phyloP scores from a whole-genome alignment of 192 early-diverging fungal genomes.

The Entophlyctis luteolus region DNA sequence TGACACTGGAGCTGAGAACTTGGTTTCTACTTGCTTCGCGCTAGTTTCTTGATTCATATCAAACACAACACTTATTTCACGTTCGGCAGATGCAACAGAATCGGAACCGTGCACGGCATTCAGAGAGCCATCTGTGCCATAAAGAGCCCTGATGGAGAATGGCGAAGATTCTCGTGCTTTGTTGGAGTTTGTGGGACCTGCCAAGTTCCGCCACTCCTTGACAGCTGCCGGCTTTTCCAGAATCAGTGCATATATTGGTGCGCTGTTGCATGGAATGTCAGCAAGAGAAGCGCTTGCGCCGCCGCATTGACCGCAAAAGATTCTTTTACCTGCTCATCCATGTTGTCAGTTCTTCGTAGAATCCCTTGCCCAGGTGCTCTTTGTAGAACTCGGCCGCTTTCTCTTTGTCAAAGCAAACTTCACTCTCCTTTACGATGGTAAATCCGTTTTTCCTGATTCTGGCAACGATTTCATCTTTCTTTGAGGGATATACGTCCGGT shows the following conservation, averaged over 20 bases:
- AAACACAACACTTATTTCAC: not conserved
- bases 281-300: not conserved
- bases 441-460: slow-evolving; percentile 40
- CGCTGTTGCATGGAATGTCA: slow-evolving; percentile 23
- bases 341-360: slow-evolving; percentile 37
- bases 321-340: slow-evolving; percentile 55
- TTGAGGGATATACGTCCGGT: slow-evolving; percentile 49
- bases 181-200: slow-evolving; percentile 54
- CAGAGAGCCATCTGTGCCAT: slow-evolving; percentile 52
- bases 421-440: slow-evolving; percentile 46
- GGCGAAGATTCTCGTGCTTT: slow-evolving; percentile 50
- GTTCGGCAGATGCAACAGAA: slow-evolving; percentile 21
- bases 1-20: too few relatives aligned
- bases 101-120: slow-evolving; percentile 64
- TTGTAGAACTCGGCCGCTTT: slow-evolving; percentile 43
- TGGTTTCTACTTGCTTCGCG: not conserved
- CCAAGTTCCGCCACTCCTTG: slow-evolving; percentile 26
- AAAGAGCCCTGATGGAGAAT: slow-evolving; percentile 48
- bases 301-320: slow-evolving; percentile 26
- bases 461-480: slow-evolving; percentile 46
- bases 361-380: slow-evolving; percentile 35
- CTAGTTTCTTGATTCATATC: not conserved
- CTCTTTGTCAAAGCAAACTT: slow-evolving; percentile 22
- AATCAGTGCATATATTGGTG: slow-evolving; percentile 48
- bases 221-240: slow-evolving; percentile 36